Conservation (phyloP, 768 basidiomycete species). For the Russula sp. region DNA sequence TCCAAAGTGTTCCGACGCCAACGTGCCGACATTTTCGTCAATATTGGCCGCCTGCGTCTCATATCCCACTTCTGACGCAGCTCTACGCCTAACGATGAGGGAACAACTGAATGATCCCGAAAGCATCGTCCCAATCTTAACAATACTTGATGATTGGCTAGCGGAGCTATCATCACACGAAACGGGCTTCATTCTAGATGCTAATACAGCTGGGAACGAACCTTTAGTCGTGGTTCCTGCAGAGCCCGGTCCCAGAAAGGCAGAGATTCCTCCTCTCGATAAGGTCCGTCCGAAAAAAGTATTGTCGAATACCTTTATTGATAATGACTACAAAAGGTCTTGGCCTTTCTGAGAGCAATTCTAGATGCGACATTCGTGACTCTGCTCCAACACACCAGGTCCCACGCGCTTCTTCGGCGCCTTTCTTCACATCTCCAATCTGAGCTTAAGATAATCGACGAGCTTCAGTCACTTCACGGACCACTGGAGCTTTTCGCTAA, state of each 20-base stretch:
- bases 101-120: constrained; percentile 43
- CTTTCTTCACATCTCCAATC: constrained; percentile 49
- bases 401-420: constrained; percentile 46
- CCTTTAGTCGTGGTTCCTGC: neutral
- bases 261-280: constrained; percentile 7
- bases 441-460: constrained; percentile 46
- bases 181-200: constrained; percentile 30
- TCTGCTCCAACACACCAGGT: constrained; percentile 57
- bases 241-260: constrained; percentile 36
- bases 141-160: constrained; percentile 47
- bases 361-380: constrained; percentile 69
- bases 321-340: constrained; percentile 37
- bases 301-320: constrained; percentile 14
- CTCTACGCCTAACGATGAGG: constrained; percentile 48
- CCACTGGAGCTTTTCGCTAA: constrained; percentile 57
- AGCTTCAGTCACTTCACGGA: constrained; percentile 52
- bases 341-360: constrained; percentile 55
- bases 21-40: constrained; percentile 33
- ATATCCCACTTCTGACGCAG: constrained; percentile 37
- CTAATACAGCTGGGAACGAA: constrained; percentile 34
- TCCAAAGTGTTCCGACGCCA: constrained; percentile 25
- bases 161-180: constrained; percentile 29
- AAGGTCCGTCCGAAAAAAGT: constrained; percentile 20
- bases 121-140: constrained; percentile 43
- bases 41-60: constrained; percentile 37